Evolutionary conservation across 179 eudicot genomes (phyloP).

Genomic region (Nepenthes alata): DNA sequence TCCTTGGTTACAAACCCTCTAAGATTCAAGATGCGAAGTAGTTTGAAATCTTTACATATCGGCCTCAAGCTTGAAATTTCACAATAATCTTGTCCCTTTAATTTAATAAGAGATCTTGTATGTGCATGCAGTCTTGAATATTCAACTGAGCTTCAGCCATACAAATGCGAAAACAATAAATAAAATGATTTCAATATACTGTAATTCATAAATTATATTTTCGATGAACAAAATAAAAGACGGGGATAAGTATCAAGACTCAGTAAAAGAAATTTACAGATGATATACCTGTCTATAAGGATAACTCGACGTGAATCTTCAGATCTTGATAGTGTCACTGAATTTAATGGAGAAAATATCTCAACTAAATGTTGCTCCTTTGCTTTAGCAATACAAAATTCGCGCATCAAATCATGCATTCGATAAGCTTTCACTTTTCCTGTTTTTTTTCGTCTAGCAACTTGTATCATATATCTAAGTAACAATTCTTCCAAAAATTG

Average conservation of each 20-base stretch:
- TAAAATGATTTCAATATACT: no score
- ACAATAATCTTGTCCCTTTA: no score
- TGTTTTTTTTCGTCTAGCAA: conserved; percentile 16
- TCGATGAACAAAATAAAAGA: no score
- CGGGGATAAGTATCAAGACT: no score
- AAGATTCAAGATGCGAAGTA: conserved; percentile 24
- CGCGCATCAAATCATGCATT: conserved; percentile 43
- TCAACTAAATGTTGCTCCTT: conserved; percentile 8
- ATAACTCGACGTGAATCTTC: no score
- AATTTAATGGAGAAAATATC: conserved; percentile 7
- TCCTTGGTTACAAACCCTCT: conserved; percentile 5
- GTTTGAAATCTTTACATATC: conserved; percentile 13
- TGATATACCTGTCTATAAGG: no score
- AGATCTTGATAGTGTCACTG: no score
- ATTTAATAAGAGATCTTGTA: no score
- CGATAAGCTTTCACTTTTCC: conserved; percentile 26
- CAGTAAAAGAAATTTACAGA: not conserved
- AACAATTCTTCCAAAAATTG: conserved; percentile 30
- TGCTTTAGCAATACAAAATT: conserved; percentile 22
- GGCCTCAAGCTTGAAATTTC: conserved; percentile 9
- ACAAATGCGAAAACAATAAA: no score
- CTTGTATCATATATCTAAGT: conserved; percentile 32
- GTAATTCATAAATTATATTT: no score
- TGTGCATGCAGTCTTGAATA: no score
- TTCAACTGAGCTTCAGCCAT: no score